A percentile compares a stretch with the other conserved stretches of the same genome.
Evolutionary conservation across 148 eudicot genomes (phyloP).

Genomic region (Vaccinium vitisidaea): DNA sequence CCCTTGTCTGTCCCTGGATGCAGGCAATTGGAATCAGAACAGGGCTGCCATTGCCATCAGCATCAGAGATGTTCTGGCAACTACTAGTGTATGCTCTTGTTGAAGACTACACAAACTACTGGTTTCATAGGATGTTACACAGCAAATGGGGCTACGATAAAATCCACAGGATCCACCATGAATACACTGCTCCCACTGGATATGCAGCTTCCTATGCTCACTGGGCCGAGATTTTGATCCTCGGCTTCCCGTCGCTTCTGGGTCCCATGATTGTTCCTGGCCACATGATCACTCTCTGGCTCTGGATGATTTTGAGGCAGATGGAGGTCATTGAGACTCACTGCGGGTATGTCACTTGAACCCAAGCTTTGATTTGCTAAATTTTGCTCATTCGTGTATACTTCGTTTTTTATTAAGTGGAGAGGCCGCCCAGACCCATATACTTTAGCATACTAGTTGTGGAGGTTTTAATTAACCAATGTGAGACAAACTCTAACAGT

Average conservation of each 20-base stretch:
- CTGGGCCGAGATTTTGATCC: constrained; percentile 73
- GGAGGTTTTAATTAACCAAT: too few relatives aligned
- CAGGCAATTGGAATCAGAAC: constrained; percentile 70
- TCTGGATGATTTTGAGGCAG: constrained; percentile 70
- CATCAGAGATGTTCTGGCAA: constrained; percentile 57
- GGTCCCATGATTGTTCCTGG: constrained; percentile 79
- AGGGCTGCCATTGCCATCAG: constrained; percentile 68
- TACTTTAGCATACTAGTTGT: too few relatives aligned
- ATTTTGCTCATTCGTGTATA: not conserved
- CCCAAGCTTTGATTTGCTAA: not conserved
- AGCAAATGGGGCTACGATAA: constrained; percentile 74
- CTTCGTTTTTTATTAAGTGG: too few relatives aligned
- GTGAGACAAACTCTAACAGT: too few relatives aligned
- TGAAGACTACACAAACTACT: constrained; percentile 73
- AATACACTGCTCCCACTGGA: constrained; percentile 71
- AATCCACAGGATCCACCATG: constrained; percentile 78
- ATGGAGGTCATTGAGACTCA: constrained; percentile 78
- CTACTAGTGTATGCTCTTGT: constrained; percentile 53
- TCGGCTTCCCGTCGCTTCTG: constrained; percentile 69
- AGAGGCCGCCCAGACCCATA: too few relatives aligned
- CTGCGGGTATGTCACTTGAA: constrained; percentile 50
- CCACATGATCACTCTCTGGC: constrained; percentile 79
- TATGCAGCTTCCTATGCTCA: constrained; percentile 82
- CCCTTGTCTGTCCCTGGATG: not conserved
- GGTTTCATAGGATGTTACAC: constrained; percentile 73